phyloP scores from a whole-genome alignment of 331 rosid genomes.

The Quercus lobata region DNA sequence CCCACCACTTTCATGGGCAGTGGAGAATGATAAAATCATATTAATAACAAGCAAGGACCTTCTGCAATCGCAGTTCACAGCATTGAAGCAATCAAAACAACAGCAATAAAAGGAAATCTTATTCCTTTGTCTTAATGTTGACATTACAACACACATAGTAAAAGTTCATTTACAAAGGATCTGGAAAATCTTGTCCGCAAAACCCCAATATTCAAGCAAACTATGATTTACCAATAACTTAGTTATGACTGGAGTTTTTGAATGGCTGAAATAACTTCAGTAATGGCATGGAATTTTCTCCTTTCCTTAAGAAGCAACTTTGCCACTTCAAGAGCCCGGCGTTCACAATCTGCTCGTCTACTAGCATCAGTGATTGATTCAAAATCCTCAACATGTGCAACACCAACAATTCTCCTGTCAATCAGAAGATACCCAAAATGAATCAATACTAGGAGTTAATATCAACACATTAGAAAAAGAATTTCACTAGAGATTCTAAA shows the following conservation, averaged over 20 bases:
- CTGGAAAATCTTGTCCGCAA: neutral
- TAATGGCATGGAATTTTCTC: conserved; percentile 42
- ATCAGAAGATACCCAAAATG: neutral
- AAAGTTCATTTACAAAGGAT: neutral
- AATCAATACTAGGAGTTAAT: neutral
- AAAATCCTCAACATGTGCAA: conserved; percentile 87
- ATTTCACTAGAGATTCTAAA: no score
- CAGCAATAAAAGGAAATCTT: neutral
- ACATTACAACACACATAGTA: neutral
- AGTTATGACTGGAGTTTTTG: conserved; percentile 23
- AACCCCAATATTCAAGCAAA: neutral
- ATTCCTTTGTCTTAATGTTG: neutral
- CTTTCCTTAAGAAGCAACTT: conserved; percentile 76
- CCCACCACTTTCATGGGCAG: no score
- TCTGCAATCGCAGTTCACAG: neutral
- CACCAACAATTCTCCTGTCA: conserved; percentile 81
- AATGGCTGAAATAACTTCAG: conserved; percentile 57
- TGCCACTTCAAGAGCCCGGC: conserved; percentile 56
- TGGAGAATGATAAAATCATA: no score
- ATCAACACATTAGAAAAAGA: no score
- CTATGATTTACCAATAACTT: neutral
- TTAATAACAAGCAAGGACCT: no score
- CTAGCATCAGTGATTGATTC: conserved; percentile 69
- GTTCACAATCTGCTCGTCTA: conserved; percentile 48
- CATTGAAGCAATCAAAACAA: neutral